A percentile compares a stretch with the other conserved stretches of the same genome.
Evolutionary conservation across 148 eudicot species (phyloP).

Genomic region (Arbutus unedo): DNA sequence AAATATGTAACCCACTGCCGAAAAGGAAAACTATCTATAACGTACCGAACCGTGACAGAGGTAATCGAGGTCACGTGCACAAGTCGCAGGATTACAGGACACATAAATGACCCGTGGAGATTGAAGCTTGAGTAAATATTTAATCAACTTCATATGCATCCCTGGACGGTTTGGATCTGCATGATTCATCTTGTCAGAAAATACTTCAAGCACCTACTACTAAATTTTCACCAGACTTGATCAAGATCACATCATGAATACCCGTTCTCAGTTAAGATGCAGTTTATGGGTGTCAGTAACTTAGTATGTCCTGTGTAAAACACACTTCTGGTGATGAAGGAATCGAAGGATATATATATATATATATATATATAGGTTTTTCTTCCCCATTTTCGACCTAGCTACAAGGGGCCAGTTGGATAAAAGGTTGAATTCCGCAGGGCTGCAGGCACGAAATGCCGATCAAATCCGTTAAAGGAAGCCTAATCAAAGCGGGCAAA

Average conservation of each 20-base stretch:
- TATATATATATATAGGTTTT: too few species aligned
- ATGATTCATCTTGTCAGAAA: constrained; percentile 16
- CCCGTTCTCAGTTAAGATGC: neutral
- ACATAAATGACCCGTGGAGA: constrained; percentile 76
- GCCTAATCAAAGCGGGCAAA: too few species aligned
- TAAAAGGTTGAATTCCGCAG: too few species aligned
- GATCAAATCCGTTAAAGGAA: too few species aligned
- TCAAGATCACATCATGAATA: neutral
- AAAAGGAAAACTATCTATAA: constrained; percentile 10
- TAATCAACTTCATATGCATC: constrained; percentile 93
- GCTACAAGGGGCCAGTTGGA: too few species aligned
- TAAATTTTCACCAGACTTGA: neutral
- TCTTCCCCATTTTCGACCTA: too few species aligned
- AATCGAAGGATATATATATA: too few species aligned
- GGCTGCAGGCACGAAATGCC: too few species aligned
- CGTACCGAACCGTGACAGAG: constrained; percentile 91
- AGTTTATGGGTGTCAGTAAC: neutral
- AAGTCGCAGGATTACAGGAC: constrained; percentile 96
- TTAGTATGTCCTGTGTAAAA: neutral
- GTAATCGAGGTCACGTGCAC: constrained; percentile 97
- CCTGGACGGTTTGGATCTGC: constrained; percentile 99
- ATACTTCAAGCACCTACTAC: neutral
- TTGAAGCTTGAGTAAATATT: constrained; percentile 64
- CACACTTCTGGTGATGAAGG: neutral
- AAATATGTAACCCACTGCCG: neutral